Evolutionary conservation across 2,329 filamentous ascomycete genomes (phyloP).

Genomic region (Orbilia javanica): DNA sequence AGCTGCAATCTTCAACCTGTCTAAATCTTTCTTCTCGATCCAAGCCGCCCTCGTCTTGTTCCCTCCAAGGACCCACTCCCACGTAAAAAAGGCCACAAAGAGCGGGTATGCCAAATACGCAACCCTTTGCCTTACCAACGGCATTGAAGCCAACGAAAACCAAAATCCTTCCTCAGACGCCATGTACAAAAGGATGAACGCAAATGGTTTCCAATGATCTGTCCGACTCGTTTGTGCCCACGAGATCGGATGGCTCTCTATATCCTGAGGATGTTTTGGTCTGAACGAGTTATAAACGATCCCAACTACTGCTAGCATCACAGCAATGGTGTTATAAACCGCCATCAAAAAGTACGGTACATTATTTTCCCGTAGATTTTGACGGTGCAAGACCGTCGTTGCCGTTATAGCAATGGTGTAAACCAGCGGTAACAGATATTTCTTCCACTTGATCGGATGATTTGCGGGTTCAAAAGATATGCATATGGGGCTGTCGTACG

Average conservation of each 20-base stretch:
- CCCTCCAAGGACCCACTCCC: slow-evolving; percentile 42
- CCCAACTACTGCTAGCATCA: neutral
- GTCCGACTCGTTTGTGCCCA: neutral
- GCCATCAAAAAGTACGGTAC: slow-evolving; percentile 39
- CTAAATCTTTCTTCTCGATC: neutral
- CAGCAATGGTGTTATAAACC: slow-evolving; percentile 26
- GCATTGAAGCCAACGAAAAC: slow-evolving; percentile 2
- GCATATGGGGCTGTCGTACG: neutral
- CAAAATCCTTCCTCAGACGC: slow-evolving; percentile 45
- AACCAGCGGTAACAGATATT: slow-evolving; percentile 4
- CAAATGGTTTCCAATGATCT: slow-evolving; percentile 40
- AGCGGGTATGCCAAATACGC: slow-evolving; percentile 28
- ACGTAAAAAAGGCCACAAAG: slow-evolving; percentile 30
- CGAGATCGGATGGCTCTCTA: neutral
- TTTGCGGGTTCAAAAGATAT: neutral
- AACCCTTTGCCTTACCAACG: neutral
- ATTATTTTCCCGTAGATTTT: neutral
- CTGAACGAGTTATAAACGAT: neutral
- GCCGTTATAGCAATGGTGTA: slow-evolving; percentile 3
- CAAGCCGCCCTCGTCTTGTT: neutral
- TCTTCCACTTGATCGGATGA: neutral
- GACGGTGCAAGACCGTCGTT: neutral
- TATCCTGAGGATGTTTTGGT: neutral
- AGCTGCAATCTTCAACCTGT: neutral
- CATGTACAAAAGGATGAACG: slow-evolving; percentile 41